Conservation (phyloP, 2,329 filamentous ascomycete species). For the Penicillium janthinellum region DNA sequence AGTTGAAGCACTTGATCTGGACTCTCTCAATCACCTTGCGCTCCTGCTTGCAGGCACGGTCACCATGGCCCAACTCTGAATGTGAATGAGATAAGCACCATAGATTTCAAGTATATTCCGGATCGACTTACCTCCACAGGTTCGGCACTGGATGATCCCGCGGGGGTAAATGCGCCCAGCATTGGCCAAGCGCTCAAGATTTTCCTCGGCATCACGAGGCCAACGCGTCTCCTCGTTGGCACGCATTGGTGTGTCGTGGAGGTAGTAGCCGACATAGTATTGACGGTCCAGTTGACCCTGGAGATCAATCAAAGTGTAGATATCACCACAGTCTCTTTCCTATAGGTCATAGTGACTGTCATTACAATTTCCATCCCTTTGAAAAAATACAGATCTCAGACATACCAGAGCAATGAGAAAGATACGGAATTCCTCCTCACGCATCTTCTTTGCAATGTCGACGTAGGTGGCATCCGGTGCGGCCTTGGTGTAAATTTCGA, state of each 20-base stretch:
- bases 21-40: constrained; percentile 40
- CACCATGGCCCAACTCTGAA: constrained; percentile 52
- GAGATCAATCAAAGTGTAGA: constrained; percentile 55
- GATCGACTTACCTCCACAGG: constrained; percentile 47
- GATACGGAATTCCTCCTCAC: constrained; percentile 49
- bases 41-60: constrained; percentile 53
- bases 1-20: constrained; percentile 55
- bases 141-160: constrained; percentile 53
- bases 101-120: background rate
- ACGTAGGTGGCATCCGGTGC: constrained; percentile 48
- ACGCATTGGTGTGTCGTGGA: constrained; percentile 50
- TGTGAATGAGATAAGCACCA: constrained; percentile 4
- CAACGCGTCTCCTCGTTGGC: constrained; percentile 50
- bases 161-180: constrained; percentile 55
- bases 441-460: constrained; percentile 55
- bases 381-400: background rate
- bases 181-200: constrained; percentile 53
- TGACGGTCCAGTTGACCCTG: constrained; percentile 55
- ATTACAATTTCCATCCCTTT: constrained; percentile 3
- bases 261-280: constrained; percentile 55
- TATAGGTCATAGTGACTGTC: constrained; percentile 19
- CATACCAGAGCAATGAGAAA: constrained; percentile 56
- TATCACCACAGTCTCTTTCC: constrained; percentile 46
- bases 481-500: constrained; percentile 56
- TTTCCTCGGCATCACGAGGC: constrained; percentile 53